Percentiles rank a stretch among this genome's conserved stretches.
Conservation (phyloP, 116 monocot species). For the Iris pallida region DNA sequence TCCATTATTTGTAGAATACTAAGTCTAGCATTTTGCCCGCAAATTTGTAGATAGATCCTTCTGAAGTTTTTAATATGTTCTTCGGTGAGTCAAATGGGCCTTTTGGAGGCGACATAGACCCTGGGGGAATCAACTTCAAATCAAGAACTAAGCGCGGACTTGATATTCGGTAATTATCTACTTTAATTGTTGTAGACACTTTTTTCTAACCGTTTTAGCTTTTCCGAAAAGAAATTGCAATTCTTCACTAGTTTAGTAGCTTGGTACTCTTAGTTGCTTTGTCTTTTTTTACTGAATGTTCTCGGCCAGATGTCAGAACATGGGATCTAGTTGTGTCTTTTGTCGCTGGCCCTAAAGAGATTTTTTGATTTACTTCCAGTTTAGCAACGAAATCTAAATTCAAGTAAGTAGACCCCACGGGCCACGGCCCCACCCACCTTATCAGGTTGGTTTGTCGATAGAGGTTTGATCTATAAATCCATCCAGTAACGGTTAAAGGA, state of each 20-base stretch:
- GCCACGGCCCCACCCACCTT: too few species aligned
- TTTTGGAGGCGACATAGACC: slow-evolving; percentile 61
- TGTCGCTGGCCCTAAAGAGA: too few species aligned
- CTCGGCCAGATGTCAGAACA: too few species aligned
- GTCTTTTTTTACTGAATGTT: neutral
- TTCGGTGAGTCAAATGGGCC: slow-evolving; percentile 70
- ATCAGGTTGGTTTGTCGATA: too few species aligned
- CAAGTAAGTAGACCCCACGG: too few species aligned
- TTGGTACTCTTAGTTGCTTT: neutral
- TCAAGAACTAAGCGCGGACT: slow-evolving; percentile 37
- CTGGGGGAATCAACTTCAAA: slow-evolving; percentile 51
- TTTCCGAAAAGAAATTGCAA: neutral
- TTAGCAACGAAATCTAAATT: too few species aligned
- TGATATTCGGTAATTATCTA: slow-evolving; percentile 61
- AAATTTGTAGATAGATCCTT: slow-evolving; percentile 72
- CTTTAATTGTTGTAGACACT: neutral
- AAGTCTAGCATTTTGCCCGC: neutral
- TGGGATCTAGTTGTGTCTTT: too few species aligned
- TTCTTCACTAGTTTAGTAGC: neutral
- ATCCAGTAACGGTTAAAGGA: too few species aligned
- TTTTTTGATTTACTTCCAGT: too few species aligned
- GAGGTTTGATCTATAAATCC: too few species aligned
- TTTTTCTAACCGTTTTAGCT: neutral
- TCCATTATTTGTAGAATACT: neutral
- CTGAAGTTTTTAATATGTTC: slow-evolving; percentile 77